phyloP scores from a whole-genome alignment of 176 grass and related monocot genomes.

The Alopecurus myosuroides region DNA sequence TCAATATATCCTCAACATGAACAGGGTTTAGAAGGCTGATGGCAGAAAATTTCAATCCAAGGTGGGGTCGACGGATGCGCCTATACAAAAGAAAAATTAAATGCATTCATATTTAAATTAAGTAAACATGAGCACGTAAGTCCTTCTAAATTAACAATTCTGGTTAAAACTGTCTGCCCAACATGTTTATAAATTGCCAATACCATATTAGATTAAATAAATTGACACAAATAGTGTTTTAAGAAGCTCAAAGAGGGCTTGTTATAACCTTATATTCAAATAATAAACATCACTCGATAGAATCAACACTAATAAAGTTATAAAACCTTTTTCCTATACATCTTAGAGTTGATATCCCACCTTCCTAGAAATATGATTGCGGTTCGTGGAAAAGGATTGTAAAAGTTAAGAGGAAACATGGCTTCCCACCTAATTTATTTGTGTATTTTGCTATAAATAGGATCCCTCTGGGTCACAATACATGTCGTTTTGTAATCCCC shows the following conservation, averaged over 20 bases:
- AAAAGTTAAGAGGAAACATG: not conserved
- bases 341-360: not conserved
- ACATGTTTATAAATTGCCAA: not conserved
- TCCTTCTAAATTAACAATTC: not conserved
- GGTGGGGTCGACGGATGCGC: constrained; percentile 14
- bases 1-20: not conserved
- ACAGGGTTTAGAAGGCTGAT: not conserved
- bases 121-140: not conserved
- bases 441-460: not conserved
- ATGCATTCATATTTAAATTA: not conserved
- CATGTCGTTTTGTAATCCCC: not conserved
- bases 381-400: not conserved
- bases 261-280: not conserved
- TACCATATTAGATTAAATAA: not conserved
- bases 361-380: not conserved
- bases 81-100: not conserved
- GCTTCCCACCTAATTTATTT: not conserved
- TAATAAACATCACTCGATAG: not conserved
- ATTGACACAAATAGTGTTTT: not conserved
- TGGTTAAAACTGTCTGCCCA: not conserved
- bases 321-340: not conserved
- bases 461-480: not conserved
- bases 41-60: constrained; percentile 12
- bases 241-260: not conserved
- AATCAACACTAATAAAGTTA: not conserved